These are phyloP conservation scores for Aspergillus proliferans DNA, from an alignment of 2,329 filamentous ascomycete species.

Conservation along the genomic window DNA sequence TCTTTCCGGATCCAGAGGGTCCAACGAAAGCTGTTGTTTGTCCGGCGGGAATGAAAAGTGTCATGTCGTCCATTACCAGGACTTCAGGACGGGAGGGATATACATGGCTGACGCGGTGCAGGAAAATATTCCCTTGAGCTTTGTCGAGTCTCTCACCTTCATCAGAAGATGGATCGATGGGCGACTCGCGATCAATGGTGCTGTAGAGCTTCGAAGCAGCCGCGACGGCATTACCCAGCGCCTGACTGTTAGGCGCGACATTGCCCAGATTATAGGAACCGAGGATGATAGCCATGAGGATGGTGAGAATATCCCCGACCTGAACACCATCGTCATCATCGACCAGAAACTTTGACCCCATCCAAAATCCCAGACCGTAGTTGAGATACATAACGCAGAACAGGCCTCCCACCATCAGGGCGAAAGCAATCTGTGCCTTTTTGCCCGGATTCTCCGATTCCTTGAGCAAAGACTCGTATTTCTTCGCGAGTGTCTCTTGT, in stretches of 20 bases:
- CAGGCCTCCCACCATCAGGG: slow-evolving; percentile 74
- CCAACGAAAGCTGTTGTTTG: slow-evolving; percentile 95
- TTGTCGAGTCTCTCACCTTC: slow-evolving; percentile 66
- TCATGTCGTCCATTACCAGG: slow-evolving; percentile 77
- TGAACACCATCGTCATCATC: slow-evolving; percentile 53
- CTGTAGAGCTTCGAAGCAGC: slow-evolving; percentile 88
- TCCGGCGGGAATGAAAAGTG: slow-evolving; percentile 72
- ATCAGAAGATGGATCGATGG: slow-evolving; percentile 68
- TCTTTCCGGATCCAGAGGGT: slow-evolving; percentile 90
- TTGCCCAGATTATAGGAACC: slow-evolving; percentile 88
- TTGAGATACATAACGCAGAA: slow-evolving; percentile 80
- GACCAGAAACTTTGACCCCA: slow-evolving; percentile 70
- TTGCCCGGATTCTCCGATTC: slow-evolving; percentile 70
- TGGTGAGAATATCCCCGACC: slow-evolving; percentile 69
- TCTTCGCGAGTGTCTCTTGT: slow-evolving; percentile 76
- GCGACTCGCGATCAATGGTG: slow-evolving; percentile 83
- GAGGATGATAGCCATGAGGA: slow-evolving; percentile 86
- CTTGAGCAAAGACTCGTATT: slow-evolving; percentile 71
- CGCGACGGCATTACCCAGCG: slow-evolving; percentile 75
- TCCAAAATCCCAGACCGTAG: slow-evolving; percentile 84
- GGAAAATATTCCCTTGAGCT: slow-evolving; percentile 70
- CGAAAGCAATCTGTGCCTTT: slow-evolving; percentile 66
- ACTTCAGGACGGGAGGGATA: slow-evolving; percentile 92
- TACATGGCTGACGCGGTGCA: slow-evolving; percentile 80
- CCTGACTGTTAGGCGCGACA: slow-evolving; percentile 75